phyloP scores from a whole-genome alignment of 306 rosid species.

The Canavalia ensiformis region DNA sequence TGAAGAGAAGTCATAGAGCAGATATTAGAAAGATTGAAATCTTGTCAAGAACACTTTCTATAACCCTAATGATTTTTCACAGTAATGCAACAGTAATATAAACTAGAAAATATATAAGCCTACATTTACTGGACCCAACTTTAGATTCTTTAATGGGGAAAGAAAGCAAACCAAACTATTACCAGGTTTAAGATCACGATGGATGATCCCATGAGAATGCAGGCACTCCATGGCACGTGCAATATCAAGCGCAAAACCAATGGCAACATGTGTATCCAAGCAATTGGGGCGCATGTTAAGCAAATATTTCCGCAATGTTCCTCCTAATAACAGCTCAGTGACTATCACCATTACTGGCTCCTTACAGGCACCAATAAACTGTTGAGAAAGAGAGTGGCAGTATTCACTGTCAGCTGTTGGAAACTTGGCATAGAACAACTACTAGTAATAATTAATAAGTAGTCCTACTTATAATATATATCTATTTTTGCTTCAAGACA shows the following conservation, averaged over 20 bases:
- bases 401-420: slow-evolving; percentile 44
- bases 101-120: slow-evolving; percentile 22
- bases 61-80: background rate
- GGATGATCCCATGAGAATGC: slow-evolving; percentile 95
- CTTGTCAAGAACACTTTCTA: background rate
- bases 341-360: slow-evolving; percentile 96
- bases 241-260: slow-evolving; percentile 88
- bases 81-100: background rate
- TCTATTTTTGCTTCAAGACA: slow-evolving; percentile 39
- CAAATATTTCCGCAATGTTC: slow-evolving; percentile 87
- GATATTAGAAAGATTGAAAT: background rate
- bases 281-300: slow-evolving; percentile 83
- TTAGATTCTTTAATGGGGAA: slow-evolving; percentile 1
- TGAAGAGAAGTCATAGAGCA: slow-evolving; percentile 2
- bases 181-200: slow-evolving; percentile 97
- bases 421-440: slow-evolving; percentile 44
- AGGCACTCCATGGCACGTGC: slow-evolving; percentile 98
- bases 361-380: slow-evolving; percentile 96
- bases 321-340: slow-evolving; percentile 88
- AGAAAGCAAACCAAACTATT: slow-evolving; percentile 50
- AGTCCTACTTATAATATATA: background rate
- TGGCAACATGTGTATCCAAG: slow-evolving; percentile 81
- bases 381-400: slow-evolving; percentile 53
- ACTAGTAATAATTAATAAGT: background rate
- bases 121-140: slow-evolving; percentile 9